Conservation (phyloP, 2,329 filamentous ascomycete genomes). For the Diaporthe sp. region DNA sequence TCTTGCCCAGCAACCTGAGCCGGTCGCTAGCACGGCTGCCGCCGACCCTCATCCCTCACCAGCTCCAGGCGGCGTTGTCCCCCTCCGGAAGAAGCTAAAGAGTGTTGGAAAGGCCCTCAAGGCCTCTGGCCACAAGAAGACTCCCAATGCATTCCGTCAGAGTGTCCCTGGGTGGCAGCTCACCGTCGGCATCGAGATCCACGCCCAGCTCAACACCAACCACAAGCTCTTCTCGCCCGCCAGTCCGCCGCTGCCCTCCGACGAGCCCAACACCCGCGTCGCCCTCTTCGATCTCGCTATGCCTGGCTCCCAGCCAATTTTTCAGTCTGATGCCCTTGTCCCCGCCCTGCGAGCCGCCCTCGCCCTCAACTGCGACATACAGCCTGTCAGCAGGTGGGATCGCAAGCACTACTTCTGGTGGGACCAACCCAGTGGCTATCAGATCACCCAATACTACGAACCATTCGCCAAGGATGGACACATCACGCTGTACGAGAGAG, state of each 20-base stretch:
- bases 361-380: constrained; percentile 84
- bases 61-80: constrained; percentile 52
- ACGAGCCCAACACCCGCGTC: constrained; percentile 86
- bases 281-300: constrained; percentile 90
- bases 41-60: not conserved
- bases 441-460: constrained; percentile 96
- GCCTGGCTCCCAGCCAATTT: constrained; percentile 88
- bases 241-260: constrained; percentile 62
- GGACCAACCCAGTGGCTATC: constrained; percentile 96
- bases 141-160: constrained; percentile 62
- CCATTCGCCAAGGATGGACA: constrained; percentile 78
- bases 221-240: constrained; percentile 91
- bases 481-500: constrained; percentile 78
- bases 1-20: not conserved
- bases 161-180: constrained; percentile 84
- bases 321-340: constrained; percentile 86
- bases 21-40: not conserved
- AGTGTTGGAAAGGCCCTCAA: constrained; percentile 72
- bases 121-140: constrained; percentile 58
- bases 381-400: constrained; percentile 86
- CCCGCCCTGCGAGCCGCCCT: constrained; percentile 93
- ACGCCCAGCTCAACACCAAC: constrained; percentile 92
- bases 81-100: constrained; percentile 80
- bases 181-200: constrained; percentile 96
- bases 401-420: constrained; percentile 99